phyloP scores from a whole-genome alignment of 768 basidiomycete genomes.

The Agaricus blazei region DNA sequence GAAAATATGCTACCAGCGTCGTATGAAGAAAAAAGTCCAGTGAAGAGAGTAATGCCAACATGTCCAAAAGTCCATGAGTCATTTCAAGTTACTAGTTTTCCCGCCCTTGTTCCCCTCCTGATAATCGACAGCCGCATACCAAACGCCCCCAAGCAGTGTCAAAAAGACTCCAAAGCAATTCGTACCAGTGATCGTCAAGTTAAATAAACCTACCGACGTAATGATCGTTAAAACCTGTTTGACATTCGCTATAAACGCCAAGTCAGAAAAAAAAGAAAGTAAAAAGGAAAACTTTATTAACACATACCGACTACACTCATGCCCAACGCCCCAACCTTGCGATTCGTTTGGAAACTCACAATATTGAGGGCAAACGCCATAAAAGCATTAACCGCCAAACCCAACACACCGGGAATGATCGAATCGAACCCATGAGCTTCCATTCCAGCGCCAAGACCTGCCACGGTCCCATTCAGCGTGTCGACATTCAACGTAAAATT shows the following conservation, averaged over 20 bases:
- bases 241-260: conserved; percentile 57
- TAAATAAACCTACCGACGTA: conserved; percentile 78
- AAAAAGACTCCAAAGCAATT: conserved; percentile 83
- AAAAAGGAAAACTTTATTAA: neutral
- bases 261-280: neutral
- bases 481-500: neutral
- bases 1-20: too few relatives aligned
- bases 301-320: conserved; percentile 85
- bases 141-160: conserved; percentile 83
- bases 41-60: too few relatives aligned
- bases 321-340: conserved; percentile 79
- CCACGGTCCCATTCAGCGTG: conserved; percentile 17
- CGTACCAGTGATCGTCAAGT: conserved; percentile 70
- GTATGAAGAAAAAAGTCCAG: too few relatives aligned
- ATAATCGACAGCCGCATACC: conserved; percentile 67
- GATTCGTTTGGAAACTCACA: conserved; percentile 94
- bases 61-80: too few relatives aligned
- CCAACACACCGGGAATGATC: neutral
- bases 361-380: conserved; percentile 94
- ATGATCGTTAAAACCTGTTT: conserved; percentile 92
- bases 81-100: too few relatives aligned
- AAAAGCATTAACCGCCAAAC: conserved; percentile 70
- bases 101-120: too few relatives aligned
- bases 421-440: conserved; percentile 6
- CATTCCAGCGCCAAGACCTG: conserved; percentile 17